Evolutionary conservation across 164 flowering plant genomes (phyloP), one percentile per base, ranked within the genome.

Genomic region (Saururus chinensis): DNA sequence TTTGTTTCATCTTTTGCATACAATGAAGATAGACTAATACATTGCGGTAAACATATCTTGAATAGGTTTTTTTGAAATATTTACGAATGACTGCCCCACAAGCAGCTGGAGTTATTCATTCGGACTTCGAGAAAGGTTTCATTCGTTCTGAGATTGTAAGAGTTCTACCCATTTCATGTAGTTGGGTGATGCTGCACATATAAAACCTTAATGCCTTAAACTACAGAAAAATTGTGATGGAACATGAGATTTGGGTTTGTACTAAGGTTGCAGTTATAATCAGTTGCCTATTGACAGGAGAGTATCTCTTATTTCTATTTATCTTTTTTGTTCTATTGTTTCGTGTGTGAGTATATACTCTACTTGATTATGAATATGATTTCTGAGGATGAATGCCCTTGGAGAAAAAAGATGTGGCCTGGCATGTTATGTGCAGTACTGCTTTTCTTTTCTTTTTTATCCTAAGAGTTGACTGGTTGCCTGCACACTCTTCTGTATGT

Each of bases 101-200:
- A 81, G 99, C 99, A 64, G 99, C 97, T 71, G 99, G 96, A 55
- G 95, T 90, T 62, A 90, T 95, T 69, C 99, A 95, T 77, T 88
- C 99, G 0, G 97, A 91, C 78, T 95, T 95, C 66, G 99, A 91
- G 80, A 88, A 84, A 69, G 97, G 97, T 67, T 91, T 95, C 75
- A 95, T 95, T 71, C 82, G 96, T 73, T 96, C 97, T 66, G 97
- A 95, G 80, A 90, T 97, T 49, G 99, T 93, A 75, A 75, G 84
- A 68, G 56, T 11, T 16, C 66, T 26, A n/a, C 30, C 35, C 6
- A 11, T 30, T 30, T 56, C n/a, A 53, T 53, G 22, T 51, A 25
- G 19, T 53, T 45, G 2, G 49, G 17, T 45, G 49, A 8, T 12
- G 49, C 49, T 45, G 49, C 17, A 2, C 17, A 2, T 3, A 17